phyloP scores from a whole-genome alignment of 2,329 filamentous ascomycete species.

The Seiridium cupressi region DNA sequence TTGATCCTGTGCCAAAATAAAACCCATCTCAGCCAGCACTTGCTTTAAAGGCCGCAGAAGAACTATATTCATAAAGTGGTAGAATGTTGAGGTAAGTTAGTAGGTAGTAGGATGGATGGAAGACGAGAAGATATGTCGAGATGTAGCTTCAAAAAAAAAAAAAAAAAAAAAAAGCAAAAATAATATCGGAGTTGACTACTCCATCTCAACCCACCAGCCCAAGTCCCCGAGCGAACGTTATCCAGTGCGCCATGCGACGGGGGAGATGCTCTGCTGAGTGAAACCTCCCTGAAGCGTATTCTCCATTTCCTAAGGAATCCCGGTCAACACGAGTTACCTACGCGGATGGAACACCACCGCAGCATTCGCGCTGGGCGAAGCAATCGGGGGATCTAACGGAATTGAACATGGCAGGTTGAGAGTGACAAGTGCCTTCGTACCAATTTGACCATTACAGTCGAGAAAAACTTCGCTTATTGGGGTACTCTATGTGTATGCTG shows the following conservation, averaged over 20 bases:
- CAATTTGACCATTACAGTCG: conserved; percentile 64
- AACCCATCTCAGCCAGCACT: too few relatives aligned
- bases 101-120: too few relatives aligned
- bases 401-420: conserved; percentile 48
- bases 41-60: too few relatives aligned
- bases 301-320: conserved; percentile 66
- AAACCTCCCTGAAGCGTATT: conserved; percentile 68
- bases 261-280: conserved; percentile 72
- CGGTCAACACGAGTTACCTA: conserved; percentile 66
- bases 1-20: too few relatives aligned
- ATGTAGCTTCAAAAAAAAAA: neutral
- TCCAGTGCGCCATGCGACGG: conserved; percentile 70
- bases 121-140: neutral
- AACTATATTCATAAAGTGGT: too few relatives aligned
- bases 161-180: conserved; percentile 23
- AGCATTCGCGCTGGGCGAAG: conserved; percentile 67
- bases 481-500: neutral
- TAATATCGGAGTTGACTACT: conserved; percentile 44
- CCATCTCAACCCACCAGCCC: conserved; percentile 55
- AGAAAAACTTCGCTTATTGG: conserved; percentile 11
- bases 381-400: conserved; percentile 50
- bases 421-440: conserved; percentile 53
- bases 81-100: too few relatives aligned
- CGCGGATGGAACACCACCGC: conserved; percentile 65
- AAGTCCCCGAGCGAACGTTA: conserved; percentile 62